Evolutionary conservation across 345 rosid species (phyloP), one percentile per base, ranked within the genome.

Genomic region (Linum usitatissimum): DNA sequence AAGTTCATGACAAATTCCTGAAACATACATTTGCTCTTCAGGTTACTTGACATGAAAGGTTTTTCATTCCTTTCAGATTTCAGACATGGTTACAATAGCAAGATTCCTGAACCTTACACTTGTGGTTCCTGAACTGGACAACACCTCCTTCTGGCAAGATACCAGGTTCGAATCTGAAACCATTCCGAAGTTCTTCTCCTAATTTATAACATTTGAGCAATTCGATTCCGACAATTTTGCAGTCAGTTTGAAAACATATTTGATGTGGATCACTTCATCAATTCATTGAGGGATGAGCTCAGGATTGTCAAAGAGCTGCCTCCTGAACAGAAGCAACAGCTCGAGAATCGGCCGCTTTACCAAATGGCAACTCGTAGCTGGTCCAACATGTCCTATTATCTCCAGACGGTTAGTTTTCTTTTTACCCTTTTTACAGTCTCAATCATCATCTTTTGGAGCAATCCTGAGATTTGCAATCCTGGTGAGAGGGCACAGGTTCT

Each of bases 361-460:
- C 67, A 80, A 48, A 71, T 82, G 84, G 75, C 84, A 10, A 82
- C 84, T 6, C 49, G 78, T 55, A 82, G 81, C 54, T 82, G 84
- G 87, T 80, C 87, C 12, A 71, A 82, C 66, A 71, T 82, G 72
- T 73, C 87, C n/a, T 82, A 80, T 67, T 82, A 82, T 65, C 73
- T 68, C n/a, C 42, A 80, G 5, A 76, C 63, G 71, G 87, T 82
- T 30, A 12, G 65, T 6, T 6, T 70, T 9, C 28, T 40, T 65
- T 10, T 18, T 3, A 9, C 4, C 30, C 1, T 31, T 31, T 6
- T 31, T 3, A 3, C 3, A 31, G 36, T 31, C 36, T n/a, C n/a
- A n/a, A n/a, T n/a, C n/a, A n/a, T n/a, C n/a, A 31, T 31, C 36
- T 31, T 31, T 31, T 31, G 36, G 36, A 31, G n/a, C n/a, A 31